Base-by-base conservation (phyloP, 305 asterid species). In the Fraxinus xanthoxyloides region DNA sequence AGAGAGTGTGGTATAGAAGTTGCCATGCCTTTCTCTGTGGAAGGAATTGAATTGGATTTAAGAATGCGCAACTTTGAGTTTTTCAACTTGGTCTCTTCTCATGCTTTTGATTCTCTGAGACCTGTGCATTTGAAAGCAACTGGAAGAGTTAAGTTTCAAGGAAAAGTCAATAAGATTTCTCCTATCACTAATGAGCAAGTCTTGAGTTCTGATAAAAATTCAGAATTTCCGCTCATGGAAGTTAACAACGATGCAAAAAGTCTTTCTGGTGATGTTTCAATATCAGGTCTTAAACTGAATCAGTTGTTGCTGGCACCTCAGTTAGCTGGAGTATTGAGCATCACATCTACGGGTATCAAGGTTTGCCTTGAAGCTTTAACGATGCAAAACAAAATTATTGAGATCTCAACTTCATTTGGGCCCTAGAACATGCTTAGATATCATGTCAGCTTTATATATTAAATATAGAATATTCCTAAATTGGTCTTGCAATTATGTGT, bases 301-400 rank as follows among this genome's bases (percentile, higher is more conserved):
- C 99, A 96, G 85, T 85, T 96, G 88, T 92, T 91, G 97, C 88
- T 96, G 91, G 99, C 99, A 85, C 99, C 99, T 83, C 98, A 96
- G 87, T 88, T 96, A 87, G 92, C 96, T 88, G 99, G 99, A 84
- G 91, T 86, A 72, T 83, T 96, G 84, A 92, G 89, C 90, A 90
- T 96, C 83, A 88, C 94, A 77, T 84, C 90, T 3, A 84, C 86
- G 79, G 94, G 98, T 84, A 86, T 96, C 75, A 96, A 93, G 98
- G 99, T 96, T 76, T 80, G 89, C 80, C 84, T 82, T 54, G 38
- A 65, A 56, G 40, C 85, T 73, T 77, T 36, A 65, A 76, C 59
- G 46, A 51, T 74, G 77, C 70, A 59, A 15, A 80, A 69, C 40
- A 69, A 69, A 69, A 70, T 0, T 70, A 23, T 31, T n/a, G 12